Evolutionary conservation across 2,329 filamentous ascomycete genomes (phyloP).

Genomic region (Ophiostoma himal-ulmi): DNA sequence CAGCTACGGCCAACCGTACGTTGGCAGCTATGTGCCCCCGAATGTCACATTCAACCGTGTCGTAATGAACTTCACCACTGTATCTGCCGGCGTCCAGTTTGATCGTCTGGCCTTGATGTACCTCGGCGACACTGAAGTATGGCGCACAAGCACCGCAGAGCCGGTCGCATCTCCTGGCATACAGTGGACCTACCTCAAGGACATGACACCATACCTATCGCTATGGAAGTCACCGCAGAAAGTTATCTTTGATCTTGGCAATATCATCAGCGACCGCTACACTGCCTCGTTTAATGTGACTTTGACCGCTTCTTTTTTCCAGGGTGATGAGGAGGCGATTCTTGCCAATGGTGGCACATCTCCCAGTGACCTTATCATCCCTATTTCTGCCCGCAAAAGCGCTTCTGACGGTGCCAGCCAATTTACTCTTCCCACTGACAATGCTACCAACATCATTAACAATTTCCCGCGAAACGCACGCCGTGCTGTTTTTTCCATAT

Average conservation of each 20-base stretch:
- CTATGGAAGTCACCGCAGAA: conserved; percentile 66
- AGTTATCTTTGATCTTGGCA: conserved; percentile 74
- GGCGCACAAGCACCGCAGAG: conserved; percentile 76
- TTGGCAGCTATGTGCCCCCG: conserved; percentile 63
- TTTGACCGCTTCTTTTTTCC: conserved; percentile 66
- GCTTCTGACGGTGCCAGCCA: conserved; percentile 51
- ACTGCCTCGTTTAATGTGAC: conserved; percentile 70
- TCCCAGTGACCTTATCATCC: conserved; percentile 61
- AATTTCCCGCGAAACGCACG: conserved; percentile 60
- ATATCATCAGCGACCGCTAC: conserved; percentile 63
- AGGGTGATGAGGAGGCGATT: conserved; percentile 37
- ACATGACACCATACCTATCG: conserved; percentile 65
- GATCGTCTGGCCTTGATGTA: conserved; percentile 73
- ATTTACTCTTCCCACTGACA: conserved; percentile 60
- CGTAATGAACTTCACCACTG: conserved; percentile 69
- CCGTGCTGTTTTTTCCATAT: conserved; percentile 68
- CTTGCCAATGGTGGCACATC: conserved; percentile 30
- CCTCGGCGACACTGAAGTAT: conserved; percentile 72
- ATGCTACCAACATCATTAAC: conserved; percentile 50
- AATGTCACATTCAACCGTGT: conserved; percentile 66
- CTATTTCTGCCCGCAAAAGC: conserved; percentile 54
- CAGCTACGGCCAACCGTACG: conserved; percentile 68
- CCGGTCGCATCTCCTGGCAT: conserved; percentile 62
- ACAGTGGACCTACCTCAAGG: conserved; percentile 69
- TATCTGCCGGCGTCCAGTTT: conserved; percentile 65